Evolutionary conservation across 1,284 basidiomycete genomes (phyloP), one percentile per base, ranked within the genome.

Genomic region (Rhodotorula sp.): DNA sequence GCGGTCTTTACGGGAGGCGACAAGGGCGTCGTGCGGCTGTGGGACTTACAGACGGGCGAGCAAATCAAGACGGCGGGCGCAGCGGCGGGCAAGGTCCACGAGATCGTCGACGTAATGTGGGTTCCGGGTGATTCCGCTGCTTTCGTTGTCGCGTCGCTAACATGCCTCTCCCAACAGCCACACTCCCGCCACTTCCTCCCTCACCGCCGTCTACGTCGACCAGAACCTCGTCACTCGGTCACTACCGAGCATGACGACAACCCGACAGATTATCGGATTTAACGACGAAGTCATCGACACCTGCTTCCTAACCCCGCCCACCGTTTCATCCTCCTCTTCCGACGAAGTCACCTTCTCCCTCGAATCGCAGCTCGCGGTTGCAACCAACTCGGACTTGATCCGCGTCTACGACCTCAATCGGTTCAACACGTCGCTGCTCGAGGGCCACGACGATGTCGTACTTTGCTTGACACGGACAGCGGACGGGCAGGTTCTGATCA

Each of bases 261-360:
- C 85, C n/a, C 87, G 88, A n/a, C 94, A 97, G 76, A 82, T 99
- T 70, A 88, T 99, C 71, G 96, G 96, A 0, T 99, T 90, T 85
- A 98, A 99, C 80, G 96, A 99, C 80, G 94, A 99, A 80, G 94
- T 99, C 75, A 90, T 98, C 60, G 95, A 98, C 77, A 86, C 87
- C 15, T 84, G 86, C 28, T 92, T 92, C 81, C 84, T 99, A 68
- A 70, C 77, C 10, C 69, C 79, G 7, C 69, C 79, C 0, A 67
- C 73, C 11, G n/a, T 58, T 3, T 87, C 87, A 15, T 71, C 77
- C 11, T 68, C 79, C 9, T 54, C 78, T 1, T 64, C 75, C 3
- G 58, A 26, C 24, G 31, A 34, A 22, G 52, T 20, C 11, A 68
- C 79, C 56, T 52, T 67, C 24, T 59, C 79, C 59, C 70, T 70